phyloP scores from a whole-genome alignment of 2,329 filamentous ascomycete genomes.

The Sordariomycetes sp. region DNA sequence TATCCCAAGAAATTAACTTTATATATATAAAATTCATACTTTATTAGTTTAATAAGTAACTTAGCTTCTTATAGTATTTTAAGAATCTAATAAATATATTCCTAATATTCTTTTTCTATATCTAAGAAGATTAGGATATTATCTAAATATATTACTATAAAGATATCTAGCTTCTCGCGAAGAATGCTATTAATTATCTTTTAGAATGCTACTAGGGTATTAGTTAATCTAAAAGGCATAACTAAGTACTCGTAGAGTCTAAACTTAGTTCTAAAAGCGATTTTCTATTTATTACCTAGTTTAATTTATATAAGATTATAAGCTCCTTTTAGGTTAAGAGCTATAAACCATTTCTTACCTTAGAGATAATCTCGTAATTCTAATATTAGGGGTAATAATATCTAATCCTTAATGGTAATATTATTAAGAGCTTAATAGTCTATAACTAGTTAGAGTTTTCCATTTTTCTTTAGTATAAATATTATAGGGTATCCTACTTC shows the following conservation, averaged over 20 bases:
- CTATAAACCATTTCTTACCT: conserved; percentile 7
- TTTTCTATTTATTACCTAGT: conserved; percentile 21
- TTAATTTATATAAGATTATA: conserved; percentile 22
- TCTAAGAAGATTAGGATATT: conserved; percentile 10
- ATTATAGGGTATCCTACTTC: conserved; percentile 1
- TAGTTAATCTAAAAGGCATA: conserved; percentile 16
- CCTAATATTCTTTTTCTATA: conserved; percentile 1
- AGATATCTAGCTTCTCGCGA: conserved; percentile 8
- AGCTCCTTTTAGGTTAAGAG: conserved; percentile 9
- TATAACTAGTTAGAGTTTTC: conserved; percentile 6
- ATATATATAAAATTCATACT: conserved; percentile 1
- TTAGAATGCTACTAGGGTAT: conserved; percentile 9
- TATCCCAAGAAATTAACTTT: conserved; percentile 8
- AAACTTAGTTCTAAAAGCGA: conserved; percentile 19
- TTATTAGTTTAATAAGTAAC: conserved; percentile 8
- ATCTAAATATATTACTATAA: conserved; percentile 11
- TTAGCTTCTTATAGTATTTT: conserved; percentile 7
- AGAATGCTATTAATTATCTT: conserved; percentile 11
- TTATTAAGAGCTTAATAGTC: conserved; percentile 16
- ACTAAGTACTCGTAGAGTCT: conserved; percentile 22
- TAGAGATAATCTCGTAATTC: conserved; percentile 12
- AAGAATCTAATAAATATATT: conserved; percentile 10
- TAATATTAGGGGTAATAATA: conserved; percentile 13
- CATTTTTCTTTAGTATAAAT: conserved; percentile 2
- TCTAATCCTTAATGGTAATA: conserved; percentile 15